phyloP scores from a whole-genome alignment of 2,329 filamentous ascomycete genomes.

The Immersiporthe knoxdaviesiana region DNA sequence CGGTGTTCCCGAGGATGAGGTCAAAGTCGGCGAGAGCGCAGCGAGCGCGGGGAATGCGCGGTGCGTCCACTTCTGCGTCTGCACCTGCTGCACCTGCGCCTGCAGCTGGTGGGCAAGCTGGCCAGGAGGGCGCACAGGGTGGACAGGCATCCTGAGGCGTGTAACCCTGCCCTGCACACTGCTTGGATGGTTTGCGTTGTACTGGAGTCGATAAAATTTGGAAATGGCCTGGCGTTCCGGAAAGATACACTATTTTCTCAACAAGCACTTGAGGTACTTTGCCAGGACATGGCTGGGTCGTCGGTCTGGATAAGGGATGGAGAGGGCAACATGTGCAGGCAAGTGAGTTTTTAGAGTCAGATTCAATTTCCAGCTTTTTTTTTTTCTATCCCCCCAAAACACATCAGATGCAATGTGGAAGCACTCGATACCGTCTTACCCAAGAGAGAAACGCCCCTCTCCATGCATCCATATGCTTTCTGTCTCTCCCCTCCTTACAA shows the following conservation, averaged over 20 bases:
- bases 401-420: not conserved
- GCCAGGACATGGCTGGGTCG: not conserved
- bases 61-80: not conserved
- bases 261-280: not conserved
- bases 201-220: not conserved
- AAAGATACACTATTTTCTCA: not conserved
- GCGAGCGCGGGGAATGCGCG: conserved; percentile 48
- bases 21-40: conserved; percentile 65
- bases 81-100: not conserved
- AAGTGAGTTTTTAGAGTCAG: not conserved
- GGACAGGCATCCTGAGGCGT: not conserved
- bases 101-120: not conserved
- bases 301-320: not conserved
- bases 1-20: conserved; percentile 62
- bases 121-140: conserved; percentile 8
- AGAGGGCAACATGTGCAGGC: not conserved
- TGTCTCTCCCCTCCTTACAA: not conserved
- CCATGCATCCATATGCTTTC: not conserved
- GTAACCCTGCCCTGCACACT: not conserved
- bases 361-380: not conserved
- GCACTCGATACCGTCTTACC: not conserved
- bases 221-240: not conserved
- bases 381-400: not conserved
- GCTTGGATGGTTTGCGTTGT: not conserved
- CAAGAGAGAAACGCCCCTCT: too few species aligned